These are phyloP conservation scores for Babesia bigemina DNA, from an alignment of 169 alveolate species.

Conservation along the genomic window DNA sequence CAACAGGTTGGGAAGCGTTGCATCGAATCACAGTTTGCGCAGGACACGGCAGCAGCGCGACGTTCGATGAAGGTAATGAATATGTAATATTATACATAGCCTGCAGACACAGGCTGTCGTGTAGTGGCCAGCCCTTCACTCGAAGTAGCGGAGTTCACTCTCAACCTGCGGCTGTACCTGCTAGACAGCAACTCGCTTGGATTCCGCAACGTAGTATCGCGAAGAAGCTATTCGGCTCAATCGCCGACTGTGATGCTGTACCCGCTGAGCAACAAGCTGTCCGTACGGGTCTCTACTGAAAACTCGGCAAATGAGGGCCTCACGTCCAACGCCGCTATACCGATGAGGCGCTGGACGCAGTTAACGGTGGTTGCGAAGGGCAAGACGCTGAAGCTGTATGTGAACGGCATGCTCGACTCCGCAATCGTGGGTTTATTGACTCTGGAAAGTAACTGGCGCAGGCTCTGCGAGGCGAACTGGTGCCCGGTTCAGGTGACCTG, in stretches of 20 bases:
- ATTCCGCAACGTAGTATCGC: constrained; percentile 45
- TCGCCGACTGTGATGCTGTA: constrained; percentile 58
- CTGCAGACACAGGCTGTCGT: constrained; percentile 46
- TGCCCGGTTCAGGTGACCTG: constrained; percentile 55
- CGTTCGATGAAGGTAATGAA: constrained; percentile 31
- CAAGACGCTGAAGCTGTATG: constrained; percentile 46
- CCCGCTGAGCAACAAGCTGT: constrained; percentile 56
- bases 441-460: neutral
- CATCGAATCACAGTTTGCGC: neutral
- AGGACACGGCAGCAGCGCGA: constrained; percentile 67
- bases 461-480: constrained; percentile 48
- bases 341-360: constrained; percentile 64
- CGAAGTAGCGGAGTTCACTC: constrained; percentile 40
- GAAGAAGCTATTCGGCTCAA: constrained; percentile 43
- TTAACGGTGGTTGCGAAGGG: constrained; percentile 50
- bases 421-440: constrained; percentile 27
- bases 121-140: constrained; percentile 41
- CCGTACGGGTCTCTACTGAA: constrained; percentile 58
- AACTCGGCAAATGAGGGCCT: constrained; percentile 54
- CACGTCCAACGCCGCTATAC: constrained; percentile 60
- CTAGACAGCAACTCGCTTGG: constrained; percentile 23
- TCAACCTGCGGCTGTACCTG: constrained; percentile 47
- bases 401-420: constrained; percentile 64
- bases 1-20: constrained; percentile 29
- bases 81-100: neutral